Evolutionary conservation across 2,329 filamentous ascomycete species (phyloP).

Genomic region (Trichophyton benhamiae): DNA sequence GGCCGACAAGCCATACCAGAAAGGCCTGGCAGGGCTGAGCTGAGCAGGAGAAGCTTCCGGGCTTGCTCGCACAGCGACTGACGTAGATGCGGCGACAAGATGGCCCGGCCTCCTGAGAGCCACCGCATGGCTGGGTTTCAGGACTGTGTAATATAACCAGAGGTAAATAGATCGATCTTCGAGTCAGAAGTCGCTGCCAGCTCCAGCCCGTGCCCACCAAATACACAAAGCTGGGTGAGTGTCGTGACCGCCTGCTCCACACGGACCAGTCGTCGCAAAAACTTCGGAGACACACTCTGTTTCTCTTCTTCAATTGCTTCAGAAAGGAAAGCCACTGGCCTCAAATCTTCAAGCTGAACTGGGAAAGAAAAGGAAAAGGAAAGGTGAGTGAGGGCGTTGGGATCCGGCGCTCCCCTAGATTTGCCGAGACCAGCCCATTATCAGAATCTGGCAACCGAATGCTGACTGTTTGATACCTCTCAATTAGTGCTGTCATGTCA

Average conservation of each 20-base stretch:
- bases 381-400: neutral
- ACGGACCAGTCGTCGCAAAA: neutral
- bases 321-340: neutral
- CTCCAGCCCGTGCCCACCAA: neutral
- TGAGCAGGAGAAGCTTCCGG: no score
- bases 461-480: neutral
- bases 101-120: neutral
- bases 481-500: slow-evolving; percentile 21
- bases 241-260: neutral
- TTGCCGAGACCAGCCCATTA: neutral
- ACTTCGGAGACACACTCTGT: neutral
- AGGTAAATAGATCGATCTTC: neutral
- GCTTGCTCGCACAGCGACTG: neutral
- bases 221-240: no score
- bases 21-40: no score
- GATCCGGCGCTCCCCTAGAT: neutral
- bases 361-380: neutral
- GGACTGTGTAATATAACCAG: neutral
- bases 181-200: neutral
- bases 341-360: neutral
- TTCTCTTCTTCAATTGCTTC: neutral
- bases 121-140: neutral
- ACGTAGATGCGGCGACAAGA: neutral
- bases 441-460: neutral
- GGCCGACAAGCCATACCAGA: neutral